Conservation (phyloP, 768 basidiomycete genomes). For the Termitomyces sp. region DNA sequence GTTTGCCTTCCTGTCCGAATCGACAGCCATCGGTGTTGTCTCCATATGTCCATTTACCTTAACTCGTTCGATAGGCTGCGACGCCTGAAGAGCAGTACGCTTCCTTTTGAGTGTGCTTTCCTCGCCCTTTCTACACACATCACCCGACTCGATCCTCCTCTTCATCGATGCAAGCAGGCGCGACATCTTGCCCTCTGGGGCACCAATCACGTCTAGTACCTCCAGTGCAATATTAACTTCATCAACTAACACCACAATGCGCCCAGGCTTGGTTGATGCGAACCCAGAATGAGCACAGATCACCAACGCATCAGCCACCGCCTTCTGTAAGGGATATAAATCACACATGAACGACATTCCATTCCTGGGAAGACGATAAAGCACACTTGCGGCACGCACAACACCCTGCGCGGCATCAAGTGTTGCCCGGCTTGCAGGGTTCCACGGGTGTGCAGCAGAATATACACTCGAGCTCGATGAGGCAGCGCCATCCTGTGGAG, state of each 20-base stretch:
- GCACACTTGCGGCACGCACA: constrained; percentile 42
- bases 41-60: not conserved
- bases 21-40: not conserved
- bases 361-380: constrained; percentile 27
- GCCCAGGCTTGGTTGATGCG: constrained; percentile 25
- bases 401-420: constrained; percentile 65
- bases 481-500: constrained; percentile 1
- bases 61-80: not conserved
- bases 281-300: constrained; percentile 60
- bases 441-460: constrained; percentile 25
- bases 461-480: constrained; percentile 8
- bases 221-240: constrained; percentile 21
- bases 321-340: constrained; percentile 55
- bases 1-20: not conserved
- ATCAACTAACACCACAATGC: constrained; percentile 15
- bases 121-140: constrained; percentile 11
- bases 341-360: constrained; percentile 33
- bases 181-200: constrained; percentile 16
- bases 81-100: constrained; percentile 14
- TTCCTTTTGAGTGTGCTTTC: constrained; percentile 25
- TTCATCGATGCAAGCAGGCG: constrained; percentile 19
- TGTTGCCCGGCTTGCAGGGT: constrained; percentile 51
- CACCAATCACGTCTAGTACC: constrained; percentile 15
- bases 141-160: constrained; percentile 17
- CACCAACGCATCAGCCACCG: constrained; percentile 63